phyloP scores from a whole-genome alignment of 2,329 filamentous ascomycete genomes.

The Exophiala phaeomuriformis region DNA sequence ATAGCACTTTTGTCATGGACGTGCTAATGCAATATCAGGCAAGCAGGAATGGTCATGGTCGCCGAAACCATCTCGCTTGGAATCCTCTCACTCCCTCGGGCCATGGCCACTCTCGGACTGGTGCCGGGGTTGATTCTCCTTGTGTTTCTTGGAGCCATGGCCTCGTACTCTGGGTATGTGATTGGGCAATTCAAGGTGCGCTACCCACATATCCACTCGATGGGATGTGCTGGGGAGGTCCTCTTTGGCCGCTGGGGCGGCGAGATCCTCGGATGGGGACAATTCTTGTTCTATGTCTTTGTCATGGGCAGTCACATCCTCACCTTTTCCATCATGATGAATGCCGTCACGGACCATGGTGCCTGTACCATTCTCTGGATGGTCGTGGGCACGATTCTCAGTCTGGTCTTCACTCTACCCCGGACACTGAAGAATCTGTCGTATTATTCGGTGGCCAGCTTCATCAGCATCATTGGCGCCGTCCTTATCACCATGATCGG shows the following conservation, averaged over 20 bases:
- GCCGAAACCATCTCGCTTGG: conserved; percentile 54
- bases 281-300: conserved; percentile 59
- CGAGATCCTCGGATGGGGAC: conserved; percentile 55
- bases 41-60: conserved; percentile 43
- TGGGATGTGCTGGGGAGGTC: conserved; percentile 61
- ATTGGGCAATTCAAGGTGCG: conserved; percentile 53
- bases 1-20: neutral
- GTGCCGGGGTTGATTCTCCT: conserved; percentile 51
- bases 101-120: conserved; percentile 47
- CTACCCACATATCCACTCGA: conserved; percentile 52
- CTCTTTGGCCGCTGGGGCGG: conserved; percentile 48
- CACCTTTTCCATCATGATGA: conserved; percentile 62
- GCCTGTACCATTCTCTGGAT: conserved; percentile 59
- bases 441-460: conserved; percentile 57
- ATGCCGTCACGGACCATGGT: conserved; percentile 54
- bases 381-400: conserved; percentile 51
- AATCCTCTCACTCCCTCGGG: conserved; percentile 49
- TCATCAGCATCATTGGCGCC: conserved; percentile 56
- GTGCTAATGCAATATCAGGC: conserved; percentile 36
- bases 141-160: conserved; percentile 47
- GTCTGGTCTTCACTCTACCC: conserved; percentile 53
- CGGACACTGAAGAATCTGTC: conserved; percentile 57
- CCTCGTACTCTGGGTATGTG: conserved; percentile 54
- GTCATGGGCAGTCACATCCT: conserved; percentile 64
- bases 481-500: conserved; percentile 61